Percentiles rank a stretch among this genome's conserved stretches.
These are phyloP conservation scores for Aspergillus ochraceoroseus DNA, from an alignment of 2,329 filamentous ascomycete species.

Conservation along the genomic window DNA sequence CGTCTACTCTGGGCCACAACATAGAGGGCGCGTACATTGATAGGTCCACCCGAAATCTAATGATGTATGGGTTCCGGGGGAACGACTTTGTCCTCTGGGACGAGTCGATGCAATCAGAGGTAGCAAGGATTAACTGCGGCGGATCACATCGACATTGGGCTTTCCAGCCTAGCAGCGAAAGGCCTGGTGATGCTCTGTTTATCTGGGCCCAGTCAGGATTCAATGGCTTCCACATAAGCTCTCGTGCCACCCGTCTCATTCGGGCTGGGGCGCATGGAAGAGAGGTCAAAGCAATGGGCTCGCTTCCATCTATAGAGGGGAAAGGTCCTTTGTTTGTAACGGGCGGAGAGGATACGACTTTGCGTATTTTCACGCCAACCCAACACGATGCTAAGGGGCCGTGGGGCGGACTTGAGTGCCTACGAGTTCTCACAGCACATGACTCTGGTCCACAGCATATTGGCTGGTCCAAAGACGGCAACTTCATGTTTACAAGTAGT, in stretches of 20 bases:
- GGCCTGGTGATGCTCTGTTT: slow-evolving; percentile 49
- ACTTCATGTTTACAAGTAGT: slow-evolving; percentile 76
- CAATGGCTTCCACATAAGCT: slow-evolving; percentile 42
- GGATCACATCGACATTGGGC: slow-evolving; percentile 77
- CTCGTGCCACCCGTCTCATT: slow-evolving; percentile 48
- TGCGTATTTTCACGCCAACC: slow-evolving; percentile 59
- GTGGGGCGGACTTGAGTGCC: slow-evolving; percentile 44
- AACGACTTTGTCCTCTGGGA: slow-evolving; percentile 80
- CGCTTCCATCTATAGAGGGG: slow-evolving; percentile 32
- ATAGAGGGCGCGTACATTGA: slow-evolving; percentile 68
- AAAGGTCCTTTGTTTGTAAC: slow-evolving; percentile 53
- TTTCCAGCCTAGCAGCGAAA: slow-evolving; percentile 39
- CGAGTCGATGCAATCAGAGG: slow-evolving; percentile 62
- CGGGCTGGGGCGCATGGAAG: slow-evolving; percentile 74
- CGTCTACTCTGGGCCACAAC: slow-evolving; percentile 67
- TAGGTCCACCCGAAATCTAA: slow-evolving; percentile 49
- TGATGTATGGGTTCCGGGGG: slow-evolving; percentile 76
- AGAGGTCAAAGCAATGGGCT: slow-evolving; percentile 67
- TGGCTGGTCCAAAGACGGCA: slow-evolving; percentile 62
- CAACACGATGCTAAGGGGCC: slow-evolving; percentile 12
- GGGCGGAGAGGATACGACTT: slow-evolving; percentile 65
- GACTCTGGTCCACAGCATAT: slow-evolving; percentile 78
- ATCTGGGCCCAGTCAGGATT: slow-evolving; percentile 70
- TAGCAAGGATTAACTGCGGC: slow-evolving; percentile 72
- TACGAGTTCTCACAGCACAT: slow-evolving; percentile 69